Evolutionary conservation across 192 early-diverging fungal genomes (phyloP), one percentile per base, ranked within the genome.

Genomic region (Podila clonocystis): DNA sequence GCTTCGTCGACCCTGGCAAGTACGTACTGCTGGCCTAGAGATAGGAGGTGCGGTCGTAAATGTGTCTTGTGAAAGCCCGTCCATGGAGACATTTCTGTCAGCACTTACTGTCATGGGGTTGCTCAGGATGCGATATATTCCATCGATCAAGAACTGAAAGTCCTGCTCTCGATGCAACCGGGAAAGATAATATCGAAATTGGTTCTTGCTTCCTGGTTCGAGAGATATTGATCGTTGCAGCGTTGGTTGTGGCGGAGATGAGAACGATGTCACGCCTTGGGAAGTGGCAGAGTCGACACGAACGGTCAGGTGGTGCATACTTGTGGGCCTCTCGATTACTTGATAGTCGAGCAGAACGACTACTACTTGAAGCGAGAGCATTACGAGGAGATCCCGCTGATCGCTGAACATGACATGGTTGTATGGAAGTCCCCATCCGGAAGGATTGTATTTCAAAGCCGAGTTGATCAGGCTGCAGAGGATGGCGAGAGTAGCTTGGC

Each of bases 401-500:
- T 96, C 92, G 12, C 87, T 85, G 55, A 93, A 89, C 45, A 95
- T 60, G 7, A 95, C 85, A 77, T 95, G 94, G 70, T 96, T 95
- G 82, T 97, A 98, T 45, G 95, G 95, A 13, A 95, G 85, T 6
- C 89, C 91, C 95, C 95, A 97, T 30, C 95, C 95, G 15, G 92
- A 85, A 8, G 93, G 92, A 72, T 96, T 93, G 74, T 96, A 95
- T 49, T 91, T 91, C 8, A 92, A 79, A 3, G 90, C 90, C 1
- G 95, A 96, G 72, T 98, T 98, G 50, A 97, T 70, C 30, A 97
- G 73, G 74, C 94, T 96, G 85, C 95, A 97, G 8, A 96, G 87
- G 62, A 97, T 69, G 11, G 92, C 90, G 33, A 97, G 74, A 9
- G 91, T 88, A 31, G 88, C 85, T 69, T 94, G 94, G 73, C 89